Percentiles rank a stretch among this genome's conserved stretches.
Conservation (phyloP, 2,329 filamentous ascomycete species). For the Cladophialophora exuberans region DNA sequence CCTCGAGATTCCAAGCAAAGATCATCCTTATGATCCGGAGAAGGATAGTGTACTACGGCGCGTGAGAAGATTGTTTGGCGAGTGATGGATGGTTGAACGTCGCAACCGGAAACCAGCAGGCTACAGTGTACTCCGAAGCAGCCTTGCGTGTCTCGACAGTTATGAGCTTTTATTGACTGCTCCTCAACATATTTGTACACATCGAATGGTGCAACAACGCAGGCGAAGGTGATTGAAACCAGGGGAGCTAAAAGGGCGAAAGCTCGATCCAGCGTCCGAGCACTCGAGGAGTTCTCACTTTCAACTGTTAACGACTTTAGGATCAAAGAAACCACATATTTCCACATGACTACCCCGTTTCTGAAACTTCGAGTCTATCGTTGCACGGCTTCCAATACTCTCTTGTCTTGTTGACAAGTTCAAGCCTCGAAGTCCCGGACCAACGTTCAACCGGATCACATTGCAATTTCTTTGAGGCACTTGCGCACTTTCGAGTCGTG, state of each 20-base stretch:
- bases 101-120: too few species aligned
- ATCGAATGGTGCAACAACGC: too few species aligned
- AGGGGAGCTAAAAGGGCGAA: too few species aligned
- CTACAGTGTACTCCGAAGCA: too few species aligned
- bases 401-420: not conserved
- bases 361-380: not conserved
- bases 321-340: not conserved
- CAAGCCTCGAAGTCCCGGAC: not conserved
- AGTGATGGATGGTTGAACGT: slow-evolving; percentile 41
- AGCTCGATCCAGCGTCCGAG: not conserved
- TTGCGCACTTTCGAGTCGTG: too few species aligned
- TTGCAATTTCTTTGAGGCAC: too few species aligned
- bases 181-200: too few species aligned
- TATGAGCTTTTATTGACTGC: too few species aligned
- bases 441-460: not conserved
- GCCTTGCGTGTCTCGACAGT: too few species aligned
- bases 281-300: not conserved
- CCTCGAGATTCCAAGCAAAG: slow-evolving; percentile 96
- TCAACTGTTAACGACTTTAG: not conserved
- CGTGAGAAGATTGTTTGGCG: slow-evolving; percentile 73
- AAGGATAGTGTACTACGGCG: slow-evolving; percentile 96
- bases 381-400: not conserved
- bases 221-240: too few species aligned
- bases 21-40: slow-evolving; percentile 97
- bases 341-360: not conserved